These are phyloP conservation scores for Polytrichum formosum DNA, from an alignment of 225 moss, liverwort and hornwort species.

Conservation along the genomic window DNA sequence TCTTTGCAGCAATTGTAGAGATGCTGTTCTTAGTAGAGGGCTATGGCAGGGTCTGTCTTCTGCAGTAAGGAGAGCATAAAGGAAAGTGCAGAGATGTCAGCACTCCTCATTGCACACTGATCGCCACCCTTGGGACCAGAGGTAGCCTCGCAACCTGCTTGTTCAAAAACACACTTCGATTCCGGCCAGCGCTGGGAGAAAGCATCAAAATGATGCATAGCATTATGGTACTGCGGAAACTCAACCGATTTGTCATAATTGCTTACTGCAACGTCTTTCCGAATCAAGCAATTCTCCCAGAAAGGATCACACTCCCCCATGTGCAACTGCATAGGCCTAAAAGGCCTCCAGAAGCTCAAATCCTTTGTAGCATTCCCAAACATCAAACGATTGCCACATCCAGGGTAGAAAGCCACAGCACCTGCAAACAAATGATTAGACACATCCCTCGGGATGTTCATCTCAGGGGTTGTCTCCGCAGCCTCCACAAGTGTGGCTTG, in stretches of 20 bases:
- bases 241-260: constrained; percentile 6
- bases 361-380: constrained; percentile 21
- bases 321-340: constrained; percentile 38
- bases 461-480: constrained; percentile 34
- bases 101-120: constrained; percentile 39
- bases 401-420: constrained; percentile 57
- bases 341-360: constrained; percentile 58
- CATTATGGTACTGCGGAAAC: constrained; percentile 30
- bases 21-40: too few relatives aligned
- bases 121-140: constrained; percentile 13
- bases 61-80: constrained; percentile 22
- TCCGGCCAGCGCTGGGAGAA: constrained; percentile 39
- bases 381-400: constrained; percentile 43
- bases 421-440: constrained; percentile 42
- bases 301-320: constrained; percentile 45
- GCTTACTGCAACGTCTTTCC: constrained; percentile 16
- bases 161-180: neutral
- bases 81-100: constrained; percentile 44
- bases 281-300: constrained; percentile 30
- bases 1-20: too few relatives aligned
- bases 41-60: too few relatives aligned
- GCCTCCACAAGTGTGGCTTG: constrained; percentile 55
- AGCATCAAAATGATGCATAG: constrained; percentile 58
- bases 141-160: constrained; percentile 1
- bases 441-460: constrained; percentile 9